Evolutionary conservation across 2,329 filamentous ascomycete genomes (phyloP).

Genomic region (Sclerotinia borealis): DNA sequence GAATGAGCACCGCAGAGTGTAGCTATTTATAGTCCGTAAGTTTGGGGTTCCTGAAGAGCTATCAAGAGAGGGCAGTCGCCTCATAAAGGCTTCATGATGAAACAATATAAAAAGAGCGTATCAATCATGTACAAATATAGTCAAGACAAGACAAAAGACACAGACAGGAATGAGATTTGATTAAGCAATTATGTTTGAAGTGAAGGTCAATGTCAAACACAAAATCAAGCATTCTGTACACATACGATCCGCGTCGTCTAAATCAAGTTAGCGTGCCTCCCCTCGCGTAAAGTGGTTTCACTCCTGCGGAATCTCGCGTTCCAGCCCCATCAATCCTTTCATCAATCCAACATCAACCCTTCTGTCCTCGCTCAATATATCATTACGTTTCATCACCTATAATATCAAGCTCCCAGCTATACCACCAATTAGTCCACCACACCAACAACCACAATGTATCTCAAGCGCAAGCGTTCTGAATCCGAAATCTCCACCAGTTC

Average conservation of each 20-base stretch:
- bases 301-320: neutral
- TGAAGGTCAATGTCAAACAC: neutral
- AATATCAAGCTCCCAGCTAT: neutral
- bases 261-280: slow-evolving; percentile 5
- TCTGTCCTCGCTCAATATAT: neutral
- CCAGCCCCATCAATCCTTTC: neutral
- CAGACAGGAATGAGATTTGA: neutral
- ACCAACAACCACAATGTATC: slow-evolving; percentile 37
- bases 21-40: neutral
- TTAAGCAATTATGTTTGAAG: neutral
- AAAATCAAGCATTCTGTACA: neutral
- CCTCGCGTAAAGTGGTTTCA: slow-evolving; percentile 6
- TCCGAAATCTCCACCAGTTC: slow-evolving; percentile 48
- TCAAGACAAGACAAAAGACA: neutral
- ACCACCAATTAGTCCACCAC: neutral
- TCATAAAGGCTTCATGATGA: no score
- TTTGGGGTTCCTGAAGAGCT: neutral
- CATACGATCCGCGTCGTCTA: neutral
- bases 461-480: slow-evolving; percentile 60
- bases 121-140: neutral
- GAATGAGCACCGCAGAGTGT: neutral
- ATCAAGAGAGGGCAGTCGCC: neutral
- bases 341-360: neutral
- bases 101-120: no score
- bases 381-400: neutral